phyloP scores from a whole-genome alignment of 2,329 filamentous ascomycete genomes.

The Elsinoe perseae region DNA sequence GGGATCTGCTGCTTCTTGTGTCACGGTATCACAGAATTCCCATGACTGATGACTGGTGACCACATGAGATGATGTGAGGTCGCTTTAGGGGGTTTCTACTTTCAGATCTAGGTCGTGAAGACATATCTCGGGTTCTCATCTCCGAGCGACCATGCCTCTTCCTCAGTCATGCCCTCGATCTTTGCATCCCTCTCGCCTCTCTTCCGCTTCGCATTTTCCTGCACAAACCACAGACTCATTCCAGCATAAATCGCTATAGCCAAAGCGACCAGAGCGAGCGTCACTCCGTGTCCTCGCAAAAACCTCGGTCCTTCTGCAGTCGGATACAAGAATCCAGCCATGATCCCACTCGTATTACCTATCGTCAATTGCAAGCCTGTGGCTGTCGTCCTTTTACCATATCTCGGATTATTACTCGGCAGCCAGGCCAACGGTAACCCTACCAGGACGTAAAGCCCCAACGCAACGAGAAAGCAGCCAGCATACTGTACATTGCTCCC shows the following conservation, averaged over 20 bases:
- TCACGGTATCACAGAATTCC: too few species aligned
- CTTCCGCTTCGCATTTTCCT: conserved; percentile 33
- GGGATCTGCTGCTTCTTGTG: too few species aligned
- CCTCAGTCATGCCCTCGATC: conserved; percentile 35
- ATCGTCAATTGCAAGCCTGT: conserved; percentile 63
- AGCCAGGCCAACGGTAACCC: conserved; percentile 52
- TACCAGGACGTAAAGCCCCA: conserved; percentile 58
- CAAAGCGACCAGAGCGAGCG: conserved; percentile 43
- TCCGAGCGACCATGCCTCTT: conserved; percentile 39
- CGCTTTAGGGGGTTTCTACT: too few species aligned
- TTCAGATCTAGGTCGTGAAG: conserved; percentile 35
- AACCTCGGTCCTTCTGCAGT: conserved; percentile 39
- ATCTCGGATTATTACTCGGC: conserved; percentile 62
- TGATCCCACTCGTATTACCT: conserved; percentile 64
- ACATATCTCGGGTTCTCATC: conserved; percentile 40
- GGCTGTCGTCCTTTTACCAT: conserved; percentile 66
- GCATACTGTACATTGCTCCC: conserved; percentile 62
- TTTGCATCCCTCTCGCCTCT: conserved; percentile 36
- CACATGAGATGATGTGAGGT: too few species aligned
- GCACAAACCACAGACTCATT: conserved; percentile 34
- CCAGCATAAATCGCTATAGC: conserved; percentile 32
- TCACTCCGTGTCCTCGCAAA: conserved; percentile 45
- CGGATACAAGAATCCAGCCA: conserved; percentile 45
- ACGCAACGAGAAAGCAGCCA: conserved; percentile 67
- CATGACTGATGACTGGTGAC: too few species aligned